Conservation (phyloP, 306 rosid genomes). For the Prunus fruticosa region DNA sequence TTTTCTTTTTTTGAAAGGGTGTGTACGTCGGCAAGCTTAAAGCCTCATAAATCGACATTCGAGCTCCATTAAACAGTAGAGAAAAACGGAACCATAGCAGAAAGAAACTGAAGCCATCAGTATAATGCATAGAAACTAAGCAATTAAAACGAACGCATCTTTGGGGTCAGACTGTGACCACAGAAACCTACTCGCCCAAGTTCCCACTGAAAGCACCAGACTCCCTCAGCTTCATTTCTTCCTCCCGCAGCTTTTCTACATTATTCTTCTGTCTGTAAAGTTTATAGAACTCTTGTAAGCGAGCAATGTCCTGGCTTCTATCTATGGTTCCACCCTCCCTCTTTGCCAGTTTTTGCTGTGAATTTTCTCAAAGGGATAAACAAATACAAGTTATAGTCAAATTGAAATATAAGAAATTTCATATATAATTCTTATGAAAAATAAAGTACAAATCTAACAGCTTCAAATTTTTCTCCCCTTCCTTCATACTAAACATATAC, state of each 20-base stretch:
- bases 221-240: conserved; percentile 79
- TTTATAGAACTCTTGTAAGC: conserved; percentile 82
- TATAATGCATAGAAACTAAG: neutral
- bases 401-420: neutral
- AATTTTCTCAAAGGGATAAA: conserved; percentile 27
- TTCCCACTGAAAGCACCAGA: conserved; percentile 80
- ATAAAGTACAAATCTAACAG: neutral
- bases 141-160: neutral
- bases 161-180: neutral
- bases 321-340: conserved; percentile 78
- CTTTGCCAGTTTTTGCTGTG: conserved; percentile 91
- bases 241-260: conserved; percentile 75
- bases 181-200: conserved; percentile 84
- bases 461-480: neutral
- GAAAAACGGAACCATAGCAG: neutral
- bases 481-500: conserved; percentile 32
- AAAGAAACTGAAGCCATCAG: neutral
- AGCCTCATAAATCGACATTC: neutral
- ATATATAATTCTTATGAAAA: neutral
- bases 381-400: conserved; percentile 7
- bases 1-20: too few species aligned
- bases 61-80: neutral
- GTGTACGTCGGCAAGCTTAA: neutral
- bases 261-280: conserved; percentile 67
- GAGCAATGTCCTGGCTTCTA: conserved; percentile 77